Evolutionary conservation across 2,329 filamentous ascomycete genomes (phyloP), one percentile per base, ranked within the genome.

Genomic region (Didymella exigua): DNA sequence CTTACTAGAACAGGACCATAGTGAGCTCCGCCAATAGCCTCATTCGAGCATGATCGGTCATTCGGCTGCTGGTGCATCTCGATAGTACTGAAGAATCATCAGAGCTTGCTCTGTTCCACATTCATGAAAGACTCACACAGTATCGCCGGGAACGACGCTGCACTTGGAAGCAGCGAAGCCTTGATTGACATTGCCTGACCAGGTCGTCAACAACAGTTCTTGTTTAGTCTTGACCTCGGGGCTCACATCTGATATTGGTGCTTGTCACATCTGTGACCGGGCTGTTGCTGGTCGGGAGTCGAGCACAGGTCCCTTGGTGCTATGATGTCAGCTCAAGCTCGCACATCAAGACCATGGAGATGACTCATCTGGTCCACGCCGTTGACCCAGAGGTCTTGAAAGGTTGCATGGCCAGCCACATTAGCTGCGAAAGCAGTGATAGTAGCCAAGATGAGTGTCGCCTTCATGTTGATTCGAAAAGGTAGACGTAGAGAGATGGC

Each of bases 1-100:
- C 29, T 11, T 14, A 84, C 82, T 71, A 84, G 77, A 42, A 85
- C 80, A 21, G 82, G 82, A 8, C 82, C 83, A 49, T 69, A 67
- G 41, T 73, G 72, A 5, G 67, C 67, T 14, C 69, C 71, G 7
- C 70, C 71, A 44, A 74, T 73, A 26, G 69, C 68, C 47, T 73
- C 69, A 34, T 66, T 68, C 14, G 67, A 82, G 80, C 63, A 77
- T 65, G 71, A 84, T 76, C 34, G 81, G 81, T 81, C 81, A 79
- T 70, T 82, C 77, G 52, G 70, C 60, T 82, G 82, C 81, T 69
- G 79, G 69, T 54, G 82, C 82, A 42, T 81, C 47, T 72, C 70
- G 7, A 72, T 60, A 14, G 72, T 81, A 23, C 50, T 54, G 13
- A 13, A 11, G 4, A 16, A 6, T 27, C 3, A 9, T 54, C 4